Conservation (phyloP, 2,329 filamentous ascomycete genomes). For the Cladophialophora exuberans region DNA sequence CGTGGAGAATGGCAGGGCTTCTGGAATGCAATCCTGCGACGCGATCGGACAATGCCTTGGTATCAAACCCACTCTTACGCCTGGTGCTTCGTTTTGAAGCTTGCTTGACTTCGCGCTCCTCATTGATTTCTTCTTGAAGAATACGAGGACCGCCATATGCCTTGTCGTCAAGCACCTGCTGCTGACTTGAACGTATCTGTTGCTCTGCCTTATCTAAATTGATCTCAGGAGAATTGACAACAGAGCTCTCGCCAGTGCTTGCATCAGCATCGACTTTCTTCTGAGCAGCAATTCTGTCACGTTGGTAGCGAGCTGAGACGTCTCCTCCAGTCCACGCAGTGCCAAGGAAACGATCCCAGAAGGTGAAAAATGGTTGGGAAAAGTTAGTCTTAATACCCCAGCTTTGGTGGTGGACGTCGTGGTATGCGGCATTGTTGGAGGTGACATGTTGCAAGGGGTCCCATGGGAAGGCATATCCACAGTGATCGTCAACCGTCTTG, state of each 20-base stretch:
- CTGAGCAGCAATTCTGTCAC: conserved; percentile 59
- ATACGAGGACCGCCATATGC: conserved; percentile 41
- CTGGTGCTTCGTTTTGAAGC: conserved; percentile 31
- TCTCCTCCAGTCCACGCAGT: conserved; percentile 80
- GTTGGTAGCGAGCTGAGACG: conserved; percentile 62
- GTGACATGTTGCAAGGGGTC: conserved; percentile 91
- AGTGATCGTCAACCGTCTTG: conserved; percentile 98
- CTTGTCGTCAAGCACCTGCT: conserved; percentile 46
- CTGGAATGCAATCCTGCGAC: conserved; percentile 35
- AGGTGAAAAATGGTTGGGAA: conserved; percentile 71
- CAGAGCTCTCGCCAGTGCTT: conserved; percentile 34
- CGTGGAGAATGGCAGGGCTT: conserved; percentile 32
- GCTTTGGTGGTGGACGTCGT: conserved; percentile 97
- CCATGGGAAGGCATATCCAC: conserved; percentile 93
- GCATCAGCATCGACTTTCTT: conserved; percentile 58
- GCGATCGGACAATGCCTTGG: conserved; percentile 36
- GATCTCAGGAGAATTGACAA: conserved; percentile 34
- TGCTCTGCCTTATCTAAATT: conserved; percentile 38
- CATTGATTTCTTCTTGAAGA: conserved; percentile 44
- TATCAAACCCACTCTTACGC: conserved; percentile 36
- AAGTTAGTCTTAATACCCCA: conserved; percentile 86
- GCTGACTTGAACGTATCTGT: conserved; percentile 44
- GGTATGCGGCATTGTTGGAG: conserved; percentile 93
- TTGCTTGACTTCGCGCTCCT: conserved; percentile 41
- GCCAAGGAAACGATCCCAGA: conserved; percentile 83